These are phyloP conservation scores for Clonostachys byssicola DNA, from an alignment of 2,329 filamentous ascomycete species.

Conservation along the genomic window DNA sequence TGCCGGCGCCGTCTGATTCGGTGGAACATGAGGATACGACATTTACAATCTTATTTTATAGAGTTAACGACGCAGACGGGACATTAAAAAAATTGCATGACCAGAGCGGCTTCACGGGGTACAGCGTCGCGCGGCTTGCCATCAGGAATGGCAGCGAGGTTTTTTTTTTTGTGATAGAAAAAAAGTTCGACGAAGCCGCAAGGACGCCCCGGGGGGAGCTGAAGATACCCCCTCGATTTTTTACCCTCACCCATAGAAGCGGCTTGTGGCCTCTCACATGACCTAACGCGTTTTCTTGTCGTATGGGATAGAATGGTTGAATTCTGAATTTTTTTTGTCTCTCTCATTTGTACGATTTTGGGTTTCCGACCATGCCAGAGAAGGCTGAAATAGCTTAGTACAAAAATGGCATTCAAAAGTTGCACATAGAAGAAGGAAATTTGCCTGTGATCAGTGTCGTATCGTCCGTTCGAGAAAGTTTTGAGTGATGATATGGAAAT, in stretches of 20 bases:
- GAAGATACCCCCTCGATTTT: too few relatives aligned
- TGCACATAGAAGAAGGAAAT: too few relatives aligned
- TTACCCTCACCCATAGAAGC: background rate
- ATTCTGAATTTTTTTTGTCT: background rate
- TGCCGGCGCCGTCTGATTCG: constrained; percentile 74
- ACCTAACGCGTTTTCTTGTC: background rate
- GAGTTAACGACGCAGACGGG: too few relatives aligned
- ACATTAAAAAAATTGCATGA: too few relatives aligned
- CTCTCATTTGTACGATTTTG: background rate
- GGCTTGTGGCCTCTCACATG: background rate
- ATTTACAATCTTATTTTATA: too few relatives aligned
- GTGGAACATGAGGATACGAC: too few relatives aligned
- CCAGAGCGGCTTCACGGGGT: background rate
- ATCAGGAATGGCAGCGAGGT: background rate
- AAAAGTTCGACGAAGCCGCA: background rate
- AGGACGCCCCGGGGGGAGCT: background rate
- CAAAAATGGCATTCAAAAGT: background rate
- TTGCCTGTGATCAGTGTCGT: too few relatives aligned
- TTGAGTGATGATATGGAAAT: too few relatives aligned
- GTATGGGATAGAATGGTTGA: constrained; percentile 1
- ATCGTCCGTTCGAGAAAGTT: too few relatives aligned
- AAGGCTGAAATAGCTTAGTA: background rate
- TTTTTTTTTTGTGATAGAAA: background rate
- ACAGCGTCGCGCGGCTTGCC: background rate
- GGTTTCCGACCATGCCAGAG: background rate